These are phyloP conservation scores for Parasarocladium wereldwijsianum DNA, from an alignment of 2,329 filamentous ascomycete genomes.

Conservation along the genomic window DNA sequence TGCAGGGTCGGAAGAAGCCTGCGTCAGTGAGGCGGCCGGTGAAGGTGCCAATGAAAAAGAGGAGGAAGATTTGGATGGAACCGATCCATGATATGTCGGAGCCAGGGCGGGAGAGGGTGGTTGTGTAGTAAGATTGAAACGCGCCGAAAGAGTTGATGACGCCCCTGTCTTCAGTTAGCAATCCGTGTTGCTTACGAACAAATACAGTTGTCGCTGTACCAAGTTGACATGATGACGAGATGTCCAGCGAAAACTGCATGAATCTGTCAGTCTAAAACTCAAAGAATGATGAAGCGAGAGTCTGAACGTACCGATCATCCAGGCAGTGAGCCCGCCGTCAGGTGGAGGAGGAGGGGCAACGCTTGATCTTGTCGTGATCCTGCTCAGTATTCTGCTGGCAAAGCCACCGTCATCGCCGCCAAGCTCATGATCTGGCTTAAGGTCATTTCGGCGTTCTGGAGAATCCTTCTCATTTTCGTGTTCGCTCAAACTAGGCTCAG, in stretches of 20 bases:
- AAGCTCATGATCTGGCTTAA: too few relatives aligned
- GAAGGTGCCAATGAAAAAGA: constrained; percentile 39
- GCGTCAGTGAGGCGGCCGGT: constrained; percentile 38
- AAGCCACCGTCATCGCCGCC: constrained; percentile 10
- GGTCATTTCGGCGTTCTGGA: too few relatives aligned
- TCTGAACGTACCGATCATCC: constrained; percentile 13
- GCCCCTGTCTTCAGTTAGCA: constrained; percentile 19
- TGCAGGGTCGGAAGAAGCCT: constrained; percentile 31
- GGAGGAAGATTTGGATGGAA: constrained; percentile 36
- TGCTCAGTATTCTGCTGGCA: constrained; percentile 23
- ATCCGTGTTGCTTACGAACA: not conserved
- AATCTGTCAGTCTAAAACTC: not conserved
- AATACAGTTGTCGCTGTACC: constrained; percentile 20
- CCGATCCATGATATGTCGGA: constrained; percentile 37
- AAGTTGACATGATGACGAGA: constrained; percentile 34
- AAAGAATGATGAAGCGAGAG: not conserved
- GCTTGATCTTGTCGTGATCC: constrained; percentile 23
- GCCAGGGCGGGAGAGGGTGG: constrained; percentile 18
- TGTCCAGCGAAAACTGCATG: constrained; percentile 19
- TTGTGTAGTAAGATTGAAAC: constrained; percentile 38
- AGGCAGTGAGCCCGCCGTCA: constrained; percentile 32
- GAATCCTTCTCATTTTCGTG: too few relatives aligned
- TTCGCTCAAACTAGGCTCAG: too few relatives aligned
- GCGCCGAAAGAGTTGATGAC: constrained; percentile 40
- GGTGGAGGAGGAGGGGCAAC: constrained; percentile 31